phyloP scores from a whole-genome alignment of 345 rosid species.

The Bretschneidera sinensis region DNA sequence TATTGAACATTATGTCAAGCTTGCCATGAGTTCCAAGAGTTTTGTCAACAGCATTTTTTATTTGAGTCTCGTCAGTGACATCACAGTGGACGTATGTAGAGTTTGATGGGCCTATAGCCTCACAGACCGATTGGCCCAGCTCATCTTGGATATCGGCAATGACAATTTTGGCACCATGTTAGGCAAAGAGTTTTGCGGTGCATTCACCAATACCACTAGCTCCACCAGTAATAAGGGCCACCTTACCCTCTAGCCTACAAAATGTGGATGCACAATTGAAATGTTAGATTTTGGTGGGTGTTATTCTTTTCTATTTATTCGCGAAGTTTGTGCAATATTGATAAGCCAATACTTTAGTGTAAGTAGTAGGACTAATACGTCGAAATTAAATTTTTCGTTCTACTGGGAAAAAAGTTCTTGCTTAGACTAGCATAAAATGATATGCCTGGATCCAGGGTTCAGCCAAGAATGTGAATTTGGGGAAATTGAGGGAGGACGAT shows the following conservation, averaged over 20 bases:
- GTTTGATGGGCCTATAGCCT: slow-evolving; percentile 18
- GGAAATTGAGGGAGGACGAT: too few species aligned
- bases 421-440: too few species aligned
- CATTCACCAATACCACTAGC: slow-evolving; percentile 19
- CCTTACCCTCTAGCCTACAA: slow-evolving; percentile 16
- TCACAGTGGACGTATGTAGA: slow-evolving; percentile 22
- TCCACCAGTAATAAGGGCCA: slow-evolving; percentile 18
- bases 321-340: too few species aligned
- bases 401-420: too few species aligned
- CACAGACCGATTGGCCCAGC: slow-evolving; percentile 8
- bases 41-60: slow-evolving; percentile 17
- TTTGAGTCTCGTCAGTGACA: slow-evolving; percentile 19
- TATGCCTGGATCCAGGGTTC: too few species aligned
- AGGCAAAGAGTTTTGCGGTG: slow-evolving; percentile 13
- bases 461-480: too few species aligned
- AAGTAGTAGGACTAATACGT: too few species aligned
- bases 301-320: too few species aligned
- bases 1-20: slow-evolving; percentile 33
- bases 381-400: too few species aligned
- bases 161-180: slow-evolving; percentile 25
- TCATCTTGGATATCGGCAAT: slow-evolving; percentile 28
- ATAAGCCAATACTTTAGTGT: too few species aligned
- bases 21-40: slow-evolving; percentile 21
- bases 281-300: too few species aligned
- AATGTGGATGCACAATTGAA: too few species aligned